Base-by-base conservation (phyloP, 148 eudicot species). In the Agrostemma githago region DNA sequence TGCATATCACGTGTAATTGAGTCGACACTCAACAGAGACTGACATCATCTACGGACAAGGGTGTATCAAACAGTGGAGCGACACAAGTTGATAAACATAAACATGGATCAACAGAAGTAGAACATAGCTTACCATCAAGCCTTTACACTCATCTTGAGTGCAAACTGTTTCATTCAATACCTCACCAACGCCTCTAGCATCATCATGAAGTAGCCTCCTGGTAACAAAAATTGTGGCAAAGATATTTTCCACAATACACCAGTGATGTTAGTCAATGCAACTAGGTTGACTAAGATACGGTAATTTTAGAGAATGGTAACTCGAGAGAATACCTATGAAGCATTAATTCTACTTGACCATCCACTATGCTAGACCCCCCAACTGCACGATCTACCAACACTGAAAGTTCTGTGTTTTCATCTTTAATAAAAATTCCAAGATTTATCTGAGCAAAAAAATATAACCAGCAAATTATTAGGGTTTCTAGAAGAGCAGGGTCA, bases 321-420 rank as follows among this genome's bases (percentile, higher is more conserved):
- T 38, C 8, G 61, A 66, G 46, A 68, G 48, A 56, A 72, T 80
- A 90, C 96, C 96, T 87, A 67, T 88, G 96, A 61, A 90, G 92
- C 96, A 90, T 90, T 79, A 90, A 77, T 80, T 90, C 96, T 79
- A 90, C 78, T 73, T 90, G 89, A 75, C 92, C 96, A 81, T 90
- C 96, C 64, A 72, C 81, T 71, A 87, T 66, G 78, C 92, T 90
- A 73, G 96, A 85, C 59, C 92, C 96, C 71, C 96, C 96, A 76
- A 90, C 85, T 58, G 96, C 82, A 74, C 96, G 90, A 66, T 90
- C 92, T 34, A 90, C 96, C 78, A 90, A 80, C 41, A 90, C 88
- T 9, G 96, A 90, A 43, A 90, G 83, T 77, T 88, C 96, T 57
- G 70, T 82, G 74, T 59, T 85, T 44, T 81, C 92, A 78, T 90